Evolutionary conservation across 352 stramenopile species (phyloP), one percentile per base, ranked within the genome.

Genomic region (Phytophthora melonis): DNA sequence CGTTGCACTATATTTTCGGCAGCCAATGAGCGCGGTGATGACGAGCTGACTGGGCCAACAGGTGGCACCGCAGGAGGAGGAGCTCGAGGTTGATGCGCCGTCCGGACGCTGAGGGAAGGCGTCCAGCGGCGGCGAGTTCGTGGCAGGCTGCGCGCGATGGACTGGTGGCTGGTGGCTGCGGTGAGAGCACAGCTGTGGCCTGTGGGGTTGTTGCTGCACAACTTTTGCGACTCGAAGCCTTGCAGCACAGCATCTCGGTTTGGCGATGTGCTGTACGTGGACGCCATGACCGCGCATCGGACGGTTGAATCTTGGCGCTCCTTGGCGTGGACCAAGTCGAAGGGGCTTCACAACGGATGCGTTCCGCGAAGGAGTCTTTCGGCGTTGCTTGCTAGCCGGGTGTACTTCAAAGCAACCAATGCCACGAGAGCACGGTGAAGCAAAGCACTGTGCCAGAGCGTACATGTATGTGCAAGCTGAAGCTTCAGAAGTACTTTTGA

Each of bases 11-110:
- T 66, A 68, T 58, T 69, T 61, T 52, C 6, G 32, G 34, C 56
- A 76, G 69, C 69, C 69, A 76, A 76, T 76, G 25, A 74, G 30
- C 49, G 30, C 9, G 0, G 58, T 10, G 56, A 50, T 66, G 58
- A 67, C 58, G 34, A 41, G 34, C 6, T 1, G 10, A 5, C 2
- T 1, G 10, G 32, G 32, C 9, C 34, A 41, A 41, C 34, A 41
- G 34, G 34, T 41, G 34, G 34, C 9, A 41, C 34, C 34, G 34
- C 34, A 41, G 9, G 13, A 3, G 10, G 34, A 41, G 34, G 36
- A 72, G 56, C 56, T 25, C 6, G 21, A 16, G 54, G 58, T 30
- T 55, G 58, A 62, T 62, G 56, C 55, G 27, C 27, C 34, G 34
- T 41, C 13, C 34, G 34, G 41, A 19, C 14, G 16, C 13, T 21